Conservation (phyloP, 2,329 filamentous ascomycete species). For the Ophiostoma fasciatum region DNA sequence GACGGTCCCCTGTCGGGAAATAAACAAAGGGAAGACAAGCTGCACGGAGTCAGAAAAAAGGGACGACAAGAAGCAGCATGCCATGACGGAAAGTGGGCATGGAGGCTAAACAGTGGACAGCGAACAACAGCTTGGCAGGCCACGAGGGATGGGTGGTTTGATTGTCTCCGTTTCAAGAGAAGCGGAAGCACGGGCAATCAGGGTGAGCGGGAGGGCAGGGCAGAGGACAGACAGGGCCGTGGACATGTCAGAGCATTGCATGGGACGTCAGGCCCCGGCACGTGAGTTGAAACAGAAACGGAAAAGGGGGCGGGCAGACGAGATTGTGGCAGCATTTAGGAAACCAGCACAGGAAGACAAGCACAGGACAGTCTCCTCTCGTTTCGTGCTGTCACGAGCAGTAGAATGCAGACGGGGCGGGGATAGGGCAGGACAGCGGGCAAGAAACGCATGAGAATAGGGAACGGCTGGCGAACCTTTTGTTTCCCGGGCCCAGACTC, state of each 20-base stretch:
- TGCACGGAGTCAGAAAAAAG: background rate
- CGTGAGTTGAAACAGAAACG: constrained; percentile 1
- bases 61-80: too few species aligned
- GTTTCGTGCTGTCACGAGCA: too few species aligned
- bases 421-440: background rate
- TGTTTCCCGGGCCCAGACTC: background rate
- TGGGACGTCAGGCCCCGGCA: background rate
- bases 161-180: constrained; percentile 1
- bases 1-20: too few species aligned
- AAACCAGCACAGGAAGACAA: background rate
- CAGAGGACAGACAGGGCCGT: background rate
- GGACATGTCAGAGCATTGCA: background rate
- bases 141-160: background rate
- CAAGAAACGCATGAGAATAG: background rate
- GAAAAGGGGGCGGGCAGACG: background rate
- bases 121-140: background rate
- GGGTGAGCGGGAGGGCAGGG: background rate
- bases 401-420: constrained; percentile 1
- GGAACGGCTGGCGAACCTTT: background rate
- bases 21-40: too few species aligned
- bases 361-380: background rate
- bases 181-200: background rate
- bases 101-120: background rate
- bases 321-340: background rate
- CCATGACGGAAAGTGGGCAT: too few species aligned